phyloP scores from a whole-genome alignment of 2,329 filamentous ascomycete species.

The Corniculantispora saksenae region DNA sequence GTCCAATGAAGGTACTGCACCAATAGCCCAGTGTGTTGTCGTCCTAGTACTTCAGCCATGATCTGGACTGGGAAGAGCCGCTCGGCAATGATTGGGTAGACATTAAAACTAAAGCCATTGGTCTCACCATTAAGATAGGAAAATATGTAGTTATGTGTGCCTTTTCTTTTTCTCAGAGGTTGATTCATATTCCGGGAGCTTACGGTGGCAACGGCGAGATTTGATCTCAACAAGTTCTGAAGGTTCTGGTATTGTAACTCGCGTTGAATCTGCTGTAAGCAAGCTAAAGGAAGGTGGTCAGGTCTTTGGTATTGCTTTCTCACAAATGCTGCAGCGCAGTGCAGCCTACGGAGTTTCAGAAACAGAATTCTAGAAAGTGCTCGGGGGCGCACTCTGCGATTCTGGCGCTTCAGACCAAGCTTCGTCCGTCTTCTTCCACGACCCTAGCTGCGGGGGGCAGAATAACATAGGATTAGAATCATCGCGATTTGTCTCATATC shows the following conservation, averaged over 20 bases:
- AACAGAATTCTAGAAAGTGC: background rate
- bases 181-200: slow-evolving; percentile 39
- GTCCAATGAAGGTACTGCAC: slow-evolving; percentile 9
- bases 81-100: slow-evolving; percentile 27
- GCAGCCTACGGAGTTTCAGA: background rate
- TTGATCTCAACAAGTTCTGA: slow-evolving; percentile 30
- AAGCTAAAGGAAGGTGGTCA: slow-evolving; percentile 34
- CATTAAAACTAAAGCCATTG: slow-evolving; percentile 31
- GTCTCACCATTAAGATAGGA: slow-evolving; percentile 28
- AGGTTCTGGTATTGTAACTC: slow-evolving; percentile 25
- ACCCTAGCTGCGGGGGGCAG: background rate
- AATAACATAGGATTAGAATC: background rate
- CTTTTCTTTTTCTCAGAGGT: background rate
- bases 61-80: slow-evolving; percentile 24
- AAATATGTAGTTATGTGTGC: background rate
- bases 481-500: background rate
- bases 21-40: slow-evolving; percentile 27
- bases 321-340: background rate
- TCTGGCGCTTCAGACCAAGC: background rate
- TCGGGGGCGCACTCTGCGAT: background rate
- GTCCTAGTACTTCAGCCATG: slow-evolving; percentile 30
- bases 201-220: slow-evolving; percentile 30
- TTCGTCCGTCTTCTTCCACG: background rate
- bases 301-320: slow-evolving; percentile 25
- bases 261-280: slow-evolving; percentile 23